Evolutionary conservation across 2,329 filamentous ascomycete species (phyloP).

Genomic region (Colletotrichum godetiae): DNA sequence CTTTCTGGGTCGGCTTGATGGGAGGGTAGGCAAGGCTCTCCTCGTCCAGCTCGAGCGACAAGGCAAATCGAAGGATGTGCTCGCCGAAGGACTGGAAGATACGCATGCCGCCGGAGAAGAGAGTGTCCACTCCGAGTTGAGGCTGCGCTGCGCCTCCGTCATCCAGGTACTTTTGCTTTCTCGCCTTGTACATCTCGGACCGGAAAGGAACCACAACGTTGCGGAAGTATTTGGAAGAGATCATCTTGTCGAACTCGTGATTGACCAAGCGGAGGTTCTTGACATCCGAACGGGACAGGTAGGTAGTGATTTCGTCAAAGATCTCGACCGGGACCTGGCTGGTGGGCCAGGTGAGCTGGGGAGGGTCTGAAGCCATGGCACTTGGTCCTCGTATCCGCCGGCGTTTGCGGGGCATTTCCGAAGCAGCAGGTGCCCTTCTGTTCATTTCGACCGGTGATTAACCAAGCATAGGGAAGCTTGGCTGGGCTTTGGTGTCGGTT

Average conservation of each 20-base stretch:
- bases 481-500: neutral
- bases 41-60: slow-evolving; percentile 76
- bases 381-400: slow-evolving; percentile 15
- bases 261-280: slow-evolving; percentile 71
- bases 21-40: slow-evolving; percentile 60
- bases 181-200: slow-evolving; percentile 67
- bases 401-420: slow-evolving; percentile 27
- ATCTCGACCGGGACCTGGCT: slow-evolving; percentile 68
- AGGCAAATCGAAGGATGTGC: slow-evolving; percentile 71
- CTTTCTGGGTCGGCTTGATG: slow-evolving; percentile 65
- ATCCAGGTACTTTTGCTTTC: slow-evolving; percentile 24
- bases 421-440: neutral
- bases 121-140: slow-evolving; percentile 39
- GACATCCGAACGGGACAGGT: slow-evolving; percentile 68
- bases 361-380: slow-evolving; percentile 17
- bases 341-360: slow-evolving; percentile 46
- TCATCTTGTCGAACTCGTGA: slow-evolving; percentile 65
- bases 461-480: slow-evolving; percentile 5
- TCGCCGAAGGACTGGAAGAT: slow-evolving; percentile 71
- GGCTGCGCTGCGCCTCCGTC: neutral
- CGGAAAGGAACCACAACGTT: slow-evolving; percentile 75
- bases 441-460: slow-evolving; percentile 17
- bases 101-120: slow-evolving; percentile 63
- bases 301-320: slow-evolving; percentile 65
- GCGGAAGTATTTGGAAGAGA: slow-evolving; percentile 69